Conservation (phyloP, 306 rosid genomes). For the Lithocarpus polystachyus region DNA sequence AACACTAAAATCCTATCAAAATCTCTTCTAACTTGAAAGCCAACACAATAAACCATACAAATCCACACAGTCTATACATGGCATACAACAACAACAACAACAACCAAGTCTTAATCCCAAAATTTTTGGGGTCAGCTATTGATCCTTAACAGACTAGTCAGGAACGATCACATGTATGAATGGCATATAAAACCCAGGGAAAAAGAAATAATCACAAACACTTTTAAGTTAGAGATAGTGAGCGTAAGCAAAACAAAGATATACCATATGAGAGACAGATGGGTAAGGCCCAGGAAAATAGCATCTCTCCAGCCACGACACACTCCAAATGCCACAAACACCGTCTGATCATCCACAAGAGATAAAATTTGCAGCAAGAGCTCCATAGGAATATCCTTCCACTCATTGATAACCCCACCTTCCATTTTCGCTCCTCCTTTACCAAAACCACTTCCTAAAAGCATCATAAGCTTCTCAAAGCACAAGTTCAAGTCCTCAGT, state of each 20-base stretch:
- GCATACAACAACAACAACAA: not conserved
- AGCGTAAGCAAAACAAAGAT: not conserved
- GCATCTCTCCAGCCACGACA: conserved; percentile 99
- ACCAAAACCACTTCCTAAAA: conserved; percentile 32
- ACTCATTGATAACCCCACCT: conserved; percentile 49
- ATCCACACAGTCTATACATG: not conserved
- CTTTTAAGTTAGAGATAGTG: not conserved
- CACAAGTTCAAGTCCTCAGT: conserved; percentile 70
- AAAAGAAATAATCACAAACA: not conserved
- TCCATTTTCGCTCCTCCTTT: conserved; percentile 49
- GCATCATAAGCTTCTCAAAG: conserved; percentile 84
- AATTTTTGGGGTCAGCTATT: too few relatives aligned
- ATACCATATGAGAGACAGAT: conserved; percentile 88
- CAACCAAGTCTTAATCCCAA: too few relatives aligned
- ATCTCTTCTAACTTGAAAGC: not conserved
- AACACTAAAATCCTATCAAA: not conserved
- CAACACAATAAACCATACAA: not conserved
- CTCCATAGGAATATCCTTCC: conserved; percentile 98
- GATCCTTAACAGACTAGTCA: too few relatives aligned
- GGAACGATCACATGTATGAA: too few relatives aligned
- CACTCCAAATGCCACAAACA: conserved; percentile 68
- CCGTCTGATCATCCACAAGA: conserved; percentile 72
- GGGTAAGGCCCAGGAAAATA: conserved; percentile 63
- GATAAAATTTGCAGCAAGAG: conserved; percentile 78
- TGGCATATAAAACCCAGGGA: not conserved